phyloP scores from a whole-genome alignment of 179 eudicot genomes.

The Drosera spatulata region DNA sequence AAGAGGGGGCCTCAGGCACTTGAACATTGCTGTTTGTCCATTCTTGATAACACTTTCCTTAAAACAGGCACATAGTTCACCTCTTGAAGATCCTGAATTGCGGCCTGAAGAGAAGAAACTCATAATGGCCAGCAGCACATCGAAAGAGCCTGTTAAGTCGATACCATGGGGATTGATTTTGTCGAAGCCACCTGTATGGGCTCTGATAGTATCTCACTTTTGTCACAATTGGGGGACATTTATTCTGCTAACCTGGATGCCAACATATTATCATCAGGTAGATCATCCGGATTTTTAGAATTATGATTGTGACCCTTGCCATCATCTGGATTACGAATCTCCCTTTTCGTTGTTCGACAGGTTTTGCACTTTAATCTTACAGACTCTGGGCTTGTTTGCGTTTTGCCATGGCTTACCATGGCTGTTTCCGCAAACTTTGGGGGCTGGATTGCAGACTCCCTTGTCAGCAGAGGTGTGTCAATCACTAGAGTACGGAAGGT shows the following conservation, averaged over 20 bases:
- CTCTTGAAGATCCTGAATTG: slow-evolving; percentile 73
- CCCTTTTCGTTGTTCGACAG: slow-evolving; percentile 18
- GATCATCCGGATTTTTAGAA: not conserved
- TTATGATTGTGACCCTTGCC: too few species aligned
- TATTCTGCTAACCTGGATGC: slow-evolving; percentile 97
- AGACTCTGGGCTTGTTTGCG: slow-evolving; percentile 77
- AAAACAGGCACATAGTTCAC: slow-evolving; percentile 80
- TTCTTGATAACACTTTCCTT: not conserved
- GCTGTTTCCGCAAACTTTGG: slow-evolving; percentile 92
- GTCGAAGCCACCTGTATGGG: slow-evolving; percentile 95
- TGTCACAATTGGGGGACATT: slow-evolving; percentile 99
- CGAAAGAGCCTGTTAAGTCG: slow-evolving; percentile 56
- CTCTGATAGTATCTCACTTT: slow-evolving; percentile 83
- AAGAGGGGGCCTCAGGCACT: too few species aligned
- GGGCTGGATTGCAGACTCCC: slow-evolving; percentile 99
- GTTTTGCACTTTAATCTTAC: slow-evolving; percentile 91
- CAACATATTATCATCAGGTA: slow-evolving; percentile 96
- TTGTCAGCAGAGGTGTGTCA: slow-evolving; percentile 80
- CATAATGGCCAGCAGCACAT: slow-evolving; percentile 43
- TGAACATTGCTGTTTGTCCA: not conserved
- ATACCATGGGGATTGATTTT: slow-evolving; percentile 82
- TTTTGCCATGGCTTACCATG: slow-evolving; percentile 98
- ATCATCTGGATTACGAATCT: not conserved
- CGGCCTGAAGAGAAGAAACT: slow-evolving; percentile 68
- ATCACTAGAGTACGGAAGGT: slow-evolving; percentile 92